A percentile compares a stretch with the other conserved stretches of the same genome.
Evolutionary conservation across 2,329 filamentous ascomycete species (phyloP).

Genomic region (Sclerotinia glacialis): DNA sequence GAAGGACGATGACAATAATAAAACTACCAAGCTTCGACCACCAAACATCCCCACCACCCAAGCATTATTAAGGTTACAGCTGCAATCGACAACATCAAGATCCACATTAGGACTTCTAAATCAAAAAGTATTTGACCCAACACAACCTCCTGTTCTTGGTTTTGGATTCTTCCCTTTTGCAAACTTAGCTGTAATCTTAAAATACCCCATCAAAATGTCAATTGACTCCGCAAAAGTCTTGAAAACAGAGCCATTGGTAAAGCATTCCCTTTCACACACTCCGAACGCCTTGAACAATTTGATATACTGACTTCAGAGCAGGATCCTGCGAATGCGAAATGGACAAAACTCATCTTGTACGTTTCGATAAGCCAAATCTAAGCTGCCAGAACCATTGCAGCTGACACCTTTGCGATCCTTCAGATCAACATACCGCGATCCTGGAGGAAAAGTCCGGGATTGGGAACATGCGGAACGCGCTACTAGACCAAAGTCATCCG

Average conservation of each 20-base stretch:
- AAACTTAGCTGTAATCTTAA: background rate
- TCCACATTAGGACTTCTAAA: slow-evolving; percentile 18
- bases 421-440: slow-evolving; percentile 63
- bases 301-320: slow-evolving; percentile 19
- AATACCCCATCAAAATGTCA: slow-evolving; percentile 3
- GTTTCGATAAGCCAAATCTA: slow-evolving; percentile 13
- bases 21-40: slow-evolving; percentile 6
- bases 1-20: background rate
- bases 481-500: slow-evolving; percentile 58
- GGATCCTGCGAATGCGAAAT: slow-evolving; percentile 49
- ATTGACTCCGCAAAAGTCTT: slow-evolving; percentile 12
- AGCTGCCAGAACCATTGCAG: background rate
- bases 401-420: slow-evolving; percentile 15
- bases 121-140: slow-evolving; percentile 8
- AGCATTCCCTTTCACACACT: background rate
- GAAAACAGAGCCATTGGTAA: slow-evolving; percentile 18
- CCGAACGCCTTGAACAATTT: background rate
- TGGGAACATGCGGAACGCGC: slow-evolving; percentile 74
- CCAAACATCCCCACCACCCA: background rate
- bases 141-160: background rate
- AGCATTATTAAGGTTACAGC: background rate
- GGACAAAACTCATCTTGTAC: slow-evolving; percentile 60
- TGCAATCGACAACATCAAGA: slow-evolving; percentile 9
- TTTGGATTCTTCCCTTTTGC: background rate
- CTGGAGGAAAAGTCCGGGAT: slow-evolving; percentile 54